These are phyloP conservation scores for Lactarius vividus DNA, from an alignment of 768 basidiomycete genomes.

Conservation along the genomic window DNA sequence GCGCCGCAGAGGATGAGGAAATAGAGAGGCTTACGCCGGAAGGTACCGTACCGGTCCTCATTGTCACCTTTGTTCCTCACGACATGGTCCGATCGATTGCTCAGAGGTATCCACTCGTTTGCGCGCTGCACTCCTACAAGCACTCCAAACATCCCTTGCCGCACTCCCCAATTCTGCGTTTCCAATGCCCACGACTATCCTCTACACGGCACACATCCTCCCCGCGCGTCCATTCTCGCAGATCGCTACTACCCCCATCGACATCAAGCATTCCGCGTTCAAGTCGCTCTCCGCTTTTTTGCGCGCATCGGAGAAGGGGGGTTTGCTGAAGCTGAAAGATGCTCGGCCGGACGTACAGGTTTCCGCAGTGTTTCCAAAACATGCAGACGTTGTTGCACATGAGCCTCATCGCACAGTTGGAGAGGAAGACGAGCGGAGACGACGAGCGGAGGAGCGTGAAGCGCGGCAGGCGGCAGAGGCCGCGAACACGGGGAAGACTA, in stretches of 20 bases:
- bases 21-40: slow-evolving; percentile 29
- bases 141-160: slow-evolving; percentile 50
- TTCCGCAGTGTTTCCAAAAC: slow-evolving; percentile 51
- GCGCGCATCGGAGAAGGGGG: slow-evolving; percentile 71
- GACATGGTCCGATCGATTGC: not conserved
- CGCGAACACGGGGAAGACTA: slow-evolving; percentile 42
- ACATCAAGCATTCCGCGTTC: slow-evolving; percentile 73
- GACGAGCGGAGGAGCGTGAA: slow-evolving; percentile 54
- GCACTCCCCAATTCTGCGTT: slow-evolving; percentile 53
- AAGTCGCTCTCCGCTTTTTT: slow-evolving; percentile 84
- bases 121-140: slow-evolving; percentile 61
- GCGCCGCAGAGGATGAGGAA: slow-evolving; percentile 14
- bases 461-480: slow-evolving; percentile 53
- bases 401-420: slow-evolving; percentile 54
- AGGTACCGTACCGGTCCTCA: slow-evolving; percentile 27
- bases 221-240: slow-evolving; percentile 74
- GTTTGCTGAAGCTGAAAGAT: slow-evolving; percentile 69
- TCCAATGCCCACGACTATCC: slow-evolving; percentile 71
- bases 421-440: slow-evolving; percentile 62
- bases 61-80: not conserved
- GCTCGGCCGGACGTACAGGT: slow-evolving; percentile 35
- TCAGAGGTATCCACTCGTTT: slow-evolving; percentile 59
- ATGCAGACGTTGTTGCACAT: slow-evolving; percentile 57
- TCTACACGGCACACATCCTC: slow-evolving; percentile 75
- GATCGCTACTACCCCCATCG: slow-evolving; percentile 45